These are phyloP conservation scores for Leishmania martiniquensis DNA, from an alignment of 208 protist genomes.

Conservation along the genomic window DNA sequence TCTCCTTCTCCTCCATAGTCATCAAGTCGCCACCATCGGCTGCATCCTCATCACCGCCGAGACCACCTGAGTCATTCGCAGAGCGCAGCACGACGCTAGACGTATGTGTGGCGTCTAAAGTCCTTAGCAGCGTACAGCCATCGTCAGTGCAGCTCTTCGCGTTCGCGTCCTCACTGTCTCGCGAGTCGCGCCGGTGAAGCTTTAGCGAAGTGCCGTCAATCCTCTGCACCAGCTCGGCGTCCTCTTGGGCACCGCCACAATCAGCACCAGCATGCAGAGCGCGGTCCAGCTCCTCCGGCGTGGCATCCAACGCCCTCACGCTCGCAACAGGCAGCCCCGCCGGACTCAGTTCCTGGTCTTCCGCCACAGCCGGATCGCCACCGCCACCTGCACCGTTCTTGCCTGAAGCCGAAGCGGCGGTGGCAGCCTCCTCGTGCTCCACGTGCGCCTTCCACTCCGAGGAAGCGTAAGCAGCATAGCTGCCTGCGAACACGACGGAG, in stretches of 20 bases:
- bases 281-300: neutral
- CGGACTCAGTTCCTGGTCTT: conserved; percentile 5
- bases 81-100: neutral
- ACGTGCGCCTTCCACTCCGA: conserved; percentile 22
- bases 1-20: conserved; percentile 60
- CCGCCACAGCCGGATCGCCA: neutral
- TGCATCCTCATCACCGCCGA: neutral
- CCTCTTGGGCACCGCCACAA: neutral
- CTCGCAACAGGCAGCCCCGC: neutral
- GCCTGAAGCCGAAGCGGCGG: neutral
- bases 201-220: neutral
- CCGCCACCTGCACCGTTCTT: neutral
- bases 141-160: neutral
- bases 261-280: neutral
- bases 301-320: neutral
- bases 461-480: conserved; percentile 38
- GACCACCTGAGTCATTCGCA: neutral
- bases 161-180: neutral
- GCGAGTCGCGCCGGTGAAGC: neutral
- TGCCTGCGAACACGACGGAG: conserved; percentile 49
- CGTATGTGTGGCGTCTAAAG: no score
- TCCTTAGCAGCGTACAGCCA: neutral
- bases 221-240: neutral
- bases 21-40: conserved; percentile 41
- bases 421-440: conserved; percentile 12